These are phyloP conservation scores for Phaeosphaeriaceae sp. DNA, from an alignment of 2,329 filamentous ascomycete genomes.

Conservation along the genomic window DNA sequence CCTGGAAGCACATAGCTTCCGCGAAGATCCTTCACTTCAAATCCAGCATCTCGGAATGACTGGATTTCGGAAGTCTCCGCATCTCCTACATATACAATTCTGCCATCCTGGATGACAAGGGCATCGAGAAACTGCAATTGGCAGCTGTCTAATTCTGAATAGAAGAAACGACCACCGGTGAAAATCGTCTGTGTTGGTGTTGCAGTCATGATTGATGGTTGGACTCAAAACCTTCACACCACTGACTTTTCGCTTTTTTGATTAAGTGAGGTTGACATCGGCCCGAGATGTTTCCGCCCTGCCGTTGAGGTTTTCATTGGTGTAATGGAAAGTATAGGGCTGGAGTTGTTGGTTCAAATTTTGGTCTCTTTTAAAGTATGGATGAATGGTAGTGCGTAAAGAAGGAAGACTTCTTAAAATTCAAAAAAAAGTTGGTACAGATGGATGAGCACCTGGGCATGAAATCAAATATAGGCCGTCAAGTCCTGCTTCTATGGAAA, in stretches of 20 bases:
- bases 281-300: neutral
- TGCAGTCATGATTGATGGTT: conserved; percentile 14
- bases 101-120: conserved; percentile 51
- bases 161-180: conserved; percentile 38
- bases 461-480: no score
- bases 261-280: conserved; percentile 16
- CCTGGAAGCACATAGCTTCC: conserved; percentile 57
- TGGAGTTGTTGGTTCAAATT: no score
- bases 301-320: no score
- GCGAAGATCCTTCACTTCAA: conserved; percentile 43
- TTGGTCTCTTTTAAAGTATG: no score
- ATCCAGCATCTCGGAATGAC: conserved; percentile 25
- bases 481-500: no score
- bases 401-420: no score
- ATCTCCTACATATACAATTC: conserved; percentile 51
- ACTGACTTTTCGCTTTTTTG: no score
- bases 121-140: conserved; percentile 26
- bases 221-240: no score
- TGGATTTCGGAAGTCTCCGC: conserved; percentile 32
- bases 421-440: no score
- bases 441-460: no score
- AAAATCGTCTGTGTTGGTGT: conserved; percentile 23
- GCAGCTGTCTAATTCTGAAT: conserved; percentile 2
- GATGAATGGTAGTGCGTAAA: no score
- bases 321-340: no score